phyloP scores from a whole-genome alignment of 164 flowering plant genomes.

The Magnolia changhungtana region DNA sequence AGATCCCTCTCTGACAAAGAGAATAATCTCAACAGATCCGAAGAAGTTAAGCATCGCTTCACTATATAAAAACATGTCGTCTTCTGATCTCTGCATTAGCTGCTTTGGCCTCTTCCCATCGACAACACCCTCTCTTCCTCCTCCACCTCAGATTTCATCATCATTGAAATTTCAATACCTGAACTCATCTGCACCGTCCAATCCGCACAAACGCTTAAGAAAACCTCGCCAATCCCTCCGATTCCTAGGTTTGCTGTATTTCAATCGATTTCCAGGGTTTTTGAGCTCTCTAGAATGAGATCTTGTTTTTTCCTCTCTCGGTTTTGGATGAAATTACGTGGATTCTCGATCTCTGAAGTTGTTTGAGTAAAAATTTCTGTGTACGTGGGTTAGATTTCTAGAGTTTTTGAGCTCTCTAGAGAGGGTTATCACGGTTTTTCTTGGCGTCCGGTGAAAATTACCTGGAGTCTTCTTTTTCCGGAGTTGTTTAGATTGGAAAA shows the following conservation, averaged over 20 bases:
- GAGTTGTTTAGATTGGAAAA: no score
- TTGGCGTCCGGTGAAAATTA: no score
- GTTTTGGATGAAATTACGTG: no score
- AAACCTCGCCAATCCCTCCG: background rate
- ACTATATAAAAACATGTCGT: background rate
- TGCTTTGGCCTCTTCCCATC: background rate
- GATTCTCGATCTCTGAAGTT: background rate
- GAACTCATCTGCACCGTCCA: background rate
- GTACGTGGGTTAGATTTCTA: background rate
- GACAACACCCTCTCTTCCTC: background rate
- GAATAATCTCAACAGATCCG: background rate
- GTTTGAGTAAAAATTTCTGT: background rate
- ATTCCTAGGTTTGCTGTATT: background rate
- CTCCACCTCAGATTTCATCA: background rate
- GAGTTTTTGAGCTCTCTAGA: background rate
- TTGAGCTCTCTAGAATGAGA: background rate
- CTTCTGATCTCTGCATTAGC: background rate
- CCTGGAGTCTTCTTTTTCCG: no score
- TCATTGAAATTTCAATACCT: background rate
- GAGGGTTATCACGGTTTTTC: background rate
- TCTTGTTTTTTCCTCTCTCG: background rate
- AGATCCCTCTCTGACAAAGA: background rate
- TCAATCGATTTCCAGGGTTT: background rate
- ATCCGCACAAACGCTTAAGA: background rate
- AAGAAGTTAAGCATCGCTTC: background rate